These are phyloP conservation scores for Plasmodium malariae DNA, from an alignment of 169 alveolate species.

Conservation along the genomic window DNA sequence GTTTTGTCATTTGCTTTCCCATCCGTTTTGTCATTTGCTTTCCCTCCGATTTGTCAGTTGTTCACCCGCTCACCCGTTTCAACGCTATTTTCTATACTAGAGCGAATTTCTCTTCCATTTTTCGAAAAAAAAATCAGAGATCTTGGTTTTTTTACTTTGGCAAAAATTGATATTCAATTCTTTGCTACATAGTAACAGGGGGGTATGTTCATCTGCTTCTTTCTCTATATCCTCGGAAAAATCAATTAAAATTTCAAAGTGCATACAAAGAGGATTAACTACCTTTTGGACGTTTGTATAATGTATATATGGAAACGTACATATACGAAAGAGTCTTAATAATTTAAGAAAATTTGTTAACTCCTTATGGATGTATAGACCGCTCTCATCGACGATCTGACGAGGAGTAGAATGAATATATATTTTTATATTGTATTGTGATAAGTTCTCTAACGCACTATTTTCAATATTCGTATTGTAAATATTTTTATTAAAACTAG, in stretches of 20 bases:
- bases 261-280: conserved; percentile 27
- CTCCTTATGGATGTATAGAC: conserved; percentile 25
- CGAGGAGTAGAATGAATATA: conserved; percentile 54
- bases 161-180: neutral
- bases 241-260: conserved; percentile 63
- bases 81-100: no score
- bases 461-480: conserved; percentile 21
- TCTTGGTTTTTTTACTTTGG: conserved; percentile 1
- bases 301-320: conserved; percentile 29
- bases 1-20: no score
- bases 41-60: no score
- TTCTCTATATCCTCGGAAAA: conserved; percentile 18
- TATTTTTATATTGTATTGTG: conserved; percentile 35
- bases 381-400: conserved; percentile 17
- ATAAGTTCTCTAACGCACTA: conserved; percentile 22
- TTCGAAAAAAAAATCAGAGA: conserved; percentile 22
- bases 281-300: conserved; percentile 1
- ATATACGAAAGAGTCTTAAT: conserved; percentile 8
- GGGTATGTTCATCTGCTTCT: neutral
- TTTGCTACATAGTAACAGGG: neutral
- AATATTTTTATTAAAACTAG: conserved; percentile 44
- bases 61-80: no score
- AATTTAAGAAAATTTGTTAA: conserved; percentile 24
- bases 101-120: conserved; percentile 35
- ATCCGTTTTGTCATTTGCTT: no score